phyloP scores from a whole-genome alignment of 2,329 filamentous ascomycete genomes.

The Phialophora macrospora region DNA sequence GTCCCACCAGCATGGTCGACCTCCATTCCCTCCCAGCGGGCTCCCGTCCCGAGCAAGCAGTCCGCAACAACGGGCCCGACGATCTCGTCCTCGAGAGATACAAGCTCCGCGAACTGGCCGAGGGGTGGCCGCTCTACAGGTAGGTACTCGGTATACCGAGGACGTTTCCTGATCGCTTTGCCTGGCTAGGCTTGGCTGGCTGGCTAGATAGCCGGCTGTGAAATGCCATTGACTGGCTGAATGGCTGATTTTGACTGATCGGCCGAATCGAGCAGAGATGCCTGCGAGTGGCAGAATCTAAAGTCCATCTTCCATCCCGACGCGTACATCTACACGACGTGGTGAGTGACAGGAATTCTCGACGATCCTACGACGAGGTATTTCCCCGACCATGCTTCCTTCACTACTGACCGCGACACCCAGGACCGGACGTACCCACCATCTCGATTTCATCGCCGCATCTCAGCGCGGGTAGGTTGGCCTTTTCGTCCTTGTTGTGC shows the following conservation, averaged over 20 bases:
- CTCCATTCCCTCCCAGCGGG: conserved; percentile 26
- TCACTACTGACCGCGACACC: conserved; percentile 52
- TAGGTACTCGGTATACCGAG: conserved; percentile 28
- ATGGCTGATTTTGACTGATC: not conserved
- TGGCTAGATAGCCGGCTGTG: not conserved
- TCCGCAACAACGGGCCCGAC: conserved; percentile 56
- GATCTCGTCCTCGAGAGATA: conserved; percentile 52
- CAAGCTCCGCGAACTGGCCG: conserved; percentile 56
- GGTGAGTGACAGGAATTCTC: conserved; percentile 41
- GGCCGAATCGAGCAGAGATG: conserved; percentile 45
- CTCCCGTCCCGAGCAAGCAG: conserved; percentile 27
- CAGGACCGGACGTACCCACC: conserved; percentile 54
- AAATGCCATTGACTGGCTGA: too few species aligned
- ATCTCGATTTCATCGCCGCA: conserved; percentile 54
- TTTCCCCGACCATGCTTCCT: too few species aligned
- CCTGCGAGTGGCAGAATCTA: conserved; percentile 60
- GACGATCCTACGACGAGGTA: too few species aligned
- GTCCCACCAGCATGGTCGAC: conserved; percentile 8
- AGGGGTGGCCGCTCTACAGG: conserved; percentile 58
- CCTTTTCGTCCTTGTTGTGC: not conserved
- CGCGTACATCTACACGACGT: conserved; percentile 58
- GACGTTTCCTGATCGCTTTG: not conserved
- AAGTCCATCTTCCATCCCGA: conserved; percentile 56
- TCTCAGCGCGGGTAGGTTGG: conserved; percentile 52
- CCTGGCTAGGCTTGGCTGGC: too few species aligned